These are phyloP conservation scores for Sordaria brevicollis DNA, from an alignment of 495 filamentous ascomycete genomes.

Conservation along the genomic window DNA sequence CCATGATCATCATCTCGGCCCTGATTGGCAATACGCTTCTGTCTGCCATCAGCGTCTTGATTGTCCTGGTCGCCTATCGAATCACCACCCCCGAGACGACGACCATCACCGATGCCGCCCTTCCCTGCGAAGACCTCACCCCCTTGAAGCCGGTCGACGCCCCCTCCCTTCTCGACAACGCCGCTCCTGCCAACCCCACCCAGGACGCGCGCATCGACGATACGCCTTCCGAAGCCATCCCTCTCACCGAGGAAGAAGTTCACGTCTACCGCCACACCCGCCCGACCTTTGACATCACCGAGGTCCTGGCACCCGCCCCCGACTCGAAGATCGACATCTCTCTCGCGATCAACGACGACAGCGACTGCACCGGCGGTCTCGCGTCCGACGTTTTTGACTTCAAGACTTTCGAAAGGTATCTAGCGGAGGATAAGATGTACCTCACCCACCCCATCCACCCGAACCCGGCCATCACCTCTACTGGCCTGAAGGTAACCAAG, in stretches of 20 bases:
- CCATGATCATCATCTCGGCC: background rate
- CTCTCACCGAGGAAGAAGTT: background rate
- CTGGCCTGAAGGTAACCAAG: too few relatives aligned
- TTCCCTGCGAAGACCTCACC: too few relatives aligned
- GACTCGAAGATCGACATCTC: rapidly evolving
- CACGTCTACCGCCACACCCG: background rate
- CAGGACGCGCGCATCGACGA: too few relatives aligned
- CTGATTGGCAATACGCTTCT: background rate
- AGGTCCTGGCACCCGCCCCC: rapidly evolving
- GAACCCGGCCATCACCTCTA: background rate
- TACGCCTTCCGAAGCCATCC: background rate
- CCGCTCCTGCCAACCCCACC: background rate
- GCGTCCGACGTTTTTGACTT: rapidly evolving
- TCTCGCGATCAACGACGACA: rapidly evolving
- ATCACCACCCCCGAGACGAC: background rate
- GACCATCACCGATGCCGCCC: too few relatives aligned
- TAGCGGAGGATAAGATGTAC: background rate
- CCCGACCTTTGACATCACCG: background rate
- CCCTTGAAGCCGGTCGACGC: too few relatives aligned
- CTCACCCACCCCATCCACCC: background rate
- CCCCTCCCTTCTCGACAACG: too few relatives aligned
- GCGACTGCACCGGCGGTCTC: background rate
- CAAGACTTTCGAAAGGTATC: background rate
- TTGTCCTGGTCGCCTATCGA: background rate
- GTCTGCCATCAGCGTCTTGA: background rate